Evolutionary conservation across 805 yeast genomes (phyloP), one percentile per base, ranked within the genome.

Genomic region (Barnettozyma sp.): DNA sequence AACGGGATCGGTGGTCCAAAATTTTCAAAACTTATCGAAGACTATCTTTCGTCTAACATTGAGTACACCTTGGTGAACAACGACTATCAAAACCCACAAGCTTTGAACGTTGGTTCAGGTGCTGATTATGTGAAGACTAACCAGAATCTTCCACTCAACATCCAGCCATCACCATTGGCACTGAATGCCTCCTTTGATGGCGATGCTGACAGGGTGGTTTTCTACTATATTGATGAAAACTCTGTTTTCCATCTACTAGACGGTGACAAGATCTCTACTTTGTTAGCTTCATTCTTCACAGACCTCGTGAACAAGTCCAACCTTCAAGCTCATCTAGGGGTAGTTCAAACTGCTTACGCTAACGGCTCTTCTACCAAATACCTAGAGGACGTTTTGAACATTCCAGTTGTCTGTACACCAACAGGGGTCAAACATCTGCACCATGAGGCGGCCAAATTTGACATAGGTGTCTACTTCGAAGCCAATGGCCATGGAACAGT

Each of bases 401-500:
- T 85, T 11, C 95, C 95, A 1, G 95, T 86, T 5, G 74, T 75
- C 1, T 84, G 90, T 58, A 84, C 97, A 0, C 81, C 95, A 28
- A 92, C 98, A 3, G 98, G 98, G 26, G 98, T 92, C 23, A 92
- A 92, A 60, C 95, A 92, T 62, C 66, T 92, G 44, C 98, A 92
- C 56, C 97, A 90, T 53, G 71, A 62, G 40, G 94, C 87, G 34
- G 92, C 94, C 1, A 70, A 76, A 28, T 92, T 73, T 53, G 97
- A 87, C 52, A 71, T 90, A 42, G 98, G 98, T 18, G 78, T 92
- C 12, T 92, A 92, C 61, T 92, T 92, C 50, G 98, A 92, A 64
- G 98, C 98, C 36, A 92, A 92, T 56, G 98, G 98, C n/a, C 98
- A 92, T 55, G 98, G 98, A 11, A 92, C 98, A 0, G 94, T 90